Evolutionary conservation across 2,329 filamentous ascomycete species (phyloP), one percentile per base, ranked within the genome.

Genomic region (Xylaria multiplex): DNA sequence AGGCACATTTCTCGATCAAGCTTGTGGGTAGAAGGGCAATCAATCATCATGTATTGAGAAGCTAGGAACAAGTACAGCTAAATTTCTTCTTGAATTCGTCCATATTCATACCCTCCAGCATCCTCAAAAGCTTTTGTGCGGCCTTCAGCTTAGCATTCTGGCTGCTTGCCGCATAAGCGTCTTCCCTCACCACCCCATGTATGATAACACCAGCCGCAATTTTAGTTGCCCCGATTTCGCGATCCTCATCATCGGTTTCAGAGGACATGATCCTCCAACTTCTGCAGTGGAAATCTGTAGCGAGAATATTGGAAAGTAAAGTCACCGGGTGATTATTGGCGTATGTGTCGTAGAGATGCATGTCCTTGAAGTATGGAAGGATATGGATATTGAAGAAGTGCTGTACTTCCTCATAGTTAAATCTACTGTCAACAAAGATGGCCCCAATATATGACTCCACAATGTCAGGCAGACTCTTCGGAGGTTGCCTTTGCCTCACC

Each of bases 401-500:
- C 68, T 91, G 87, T 1, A 98, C 91, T 19, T 89, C 83, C 13
- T 77, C 77, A 77, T 91, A 97, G 74, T 96, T 81, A 79, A 95
- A 98, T 52, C 85, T 83, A 0, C 92, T 91, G 78, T 99, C 96
- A 11, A 99, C 91, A 76, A 98, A 98, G 24, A 97, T 84, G 22
- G 95, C 95, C 1, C 93, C 96, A 2, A 97, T 81, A 72, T 93
- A 96, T 0, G 95, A 88, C 82, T 99, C 96, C 3, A 98, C 84
- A 43, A 97, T 87, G 77, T 99, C 96, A 0, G 94, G 88, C 6
- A 98, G 86, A 59, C 81, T 84, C 73, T 96, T 96, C 8, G 91
- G 92, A 1, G 91, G 89, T 46, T 86, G 82, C 16, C 82, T 83
- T 9, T 86, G 84, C 13, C 82, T 80, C 32, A 87, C 83, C 93